Evolutionary conservation across 176 grass and related monocot genomes (phyloP).

Genomic region (Triticum dicoccoides): DNA sequence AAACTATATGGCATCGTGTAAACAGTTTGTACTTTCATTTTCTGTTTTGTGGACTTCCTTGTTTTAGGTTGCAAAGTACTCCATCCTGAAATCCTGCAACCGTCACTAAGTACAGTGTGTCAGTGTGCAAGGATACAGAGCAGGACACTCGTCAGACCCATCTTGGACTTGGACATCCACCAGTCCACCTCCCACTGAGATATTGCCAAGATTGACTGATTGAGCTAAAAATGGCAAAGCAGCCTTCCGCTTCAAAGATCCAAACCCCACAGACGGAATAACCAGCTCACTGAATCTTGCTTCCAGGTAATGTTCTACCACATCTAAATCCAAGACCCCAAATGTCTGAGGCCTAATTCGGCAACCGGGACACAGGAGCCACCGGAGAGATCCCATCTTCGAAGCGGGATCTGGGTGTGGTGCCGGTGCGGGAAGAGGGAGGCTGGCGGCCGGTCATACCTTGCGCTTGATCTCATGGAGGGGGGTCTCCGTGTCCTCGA

Average conservation of each 20-base stretch:
- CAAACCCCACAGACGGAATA: constrained; percentile 9
- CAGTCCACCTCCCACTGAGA: neutral
- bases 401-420: constrained; percentile 40
- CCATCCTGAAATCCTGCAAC: neutral
- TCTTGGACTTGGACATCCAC: neutral
- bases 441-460: constrained; percentile 34
- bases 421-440: neutral
- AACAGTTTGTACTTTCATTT: neutral
- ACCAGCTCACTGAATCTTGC: constrained; percentile 7
- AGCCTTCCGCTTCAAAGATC: constrained; percentile 12
- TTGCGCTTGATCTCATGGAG: constrained; percentile 95
- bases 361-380: neutral
- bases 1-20: neutral
- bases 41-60: neutral
- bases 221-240: neutral
- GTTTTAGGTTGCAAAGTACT: neutral
- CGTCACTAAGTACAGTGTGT: neutral
- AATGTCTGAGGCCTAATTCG: neutral
- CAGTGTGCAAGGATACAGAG: constrained; percentile 1
- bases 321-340: constrained; percentile 15
- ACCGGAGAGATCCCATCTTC: constrained; percentile 24
- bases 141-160: neutral
- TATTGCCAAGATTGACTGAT: neutral
- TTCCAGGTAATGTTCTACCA: neutral
- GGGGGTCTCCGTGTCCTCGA: constrained; percentile 55